These are phyloP conservation scores for Metschnikowia kunwiensis DNA, from an alignment of 805 yeast genomes.

Conservation along the genomic window DNA sequence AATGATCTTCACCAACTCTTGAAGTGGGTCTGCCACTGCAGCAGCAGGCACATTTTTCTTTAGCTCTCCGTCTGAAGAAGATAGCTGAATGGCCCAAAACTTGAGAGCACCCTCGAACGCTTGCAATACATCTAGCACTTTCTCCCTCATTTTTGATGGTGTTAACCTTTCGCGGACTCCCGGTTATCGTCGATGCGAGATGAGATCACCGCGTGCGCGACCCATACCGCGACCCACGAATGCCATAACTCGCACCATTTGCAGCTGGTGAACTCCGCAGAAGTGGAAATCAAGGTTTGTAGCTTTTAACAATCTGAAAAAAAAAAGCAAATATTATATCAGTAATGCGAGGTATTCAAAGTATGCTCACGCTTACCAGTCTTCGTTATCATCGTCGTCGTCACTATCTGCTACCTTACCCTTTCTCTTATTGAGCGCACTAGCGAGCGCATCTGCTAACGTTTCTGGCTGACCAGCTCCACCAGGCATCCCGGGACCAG, in stretches of 20 bases:
- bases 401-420: constrained; percentile 77
- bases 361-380: no score
- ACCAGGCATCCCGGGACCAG: constrained; percentile 29
- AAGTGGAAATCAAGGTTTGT: no score
- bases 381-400: constrained; percentile 76
- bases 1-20: constrained; percentile 58
- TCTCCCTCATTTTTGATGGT: constrained; percentile 3
- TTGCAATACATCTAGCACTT: constrained; percentile 9
- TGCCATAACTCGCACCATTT: no score
- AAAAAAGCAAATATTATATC: no score
- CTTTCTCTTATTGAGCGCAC: constrained; percentile 80
- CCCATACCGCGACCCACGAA: no score
- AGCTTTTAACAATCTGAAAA: no score
- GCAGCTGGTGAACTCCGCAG: no score
- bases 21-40: constrained; percentile 43
- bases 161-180: no score
- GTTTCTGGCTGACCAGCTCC: constrained; percentile 57
- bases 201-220: constrained; percentile 7
- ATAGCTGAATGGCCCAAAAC: constrained; percentile 14
- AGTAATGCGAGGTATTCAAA: no score
- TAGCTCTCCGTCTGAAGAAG: constrained; percentile 7
- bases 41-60: constrained; percentile 15
- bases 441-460: constrained; percentile 83
- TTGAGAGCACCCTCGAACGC: constrained; percentile 19
- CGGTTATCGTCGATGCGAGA: not conserved